phyloP scores from a whole-genome alignment of 805 yeast genomes.

The Spencermartinsiella europaea region DNA sequence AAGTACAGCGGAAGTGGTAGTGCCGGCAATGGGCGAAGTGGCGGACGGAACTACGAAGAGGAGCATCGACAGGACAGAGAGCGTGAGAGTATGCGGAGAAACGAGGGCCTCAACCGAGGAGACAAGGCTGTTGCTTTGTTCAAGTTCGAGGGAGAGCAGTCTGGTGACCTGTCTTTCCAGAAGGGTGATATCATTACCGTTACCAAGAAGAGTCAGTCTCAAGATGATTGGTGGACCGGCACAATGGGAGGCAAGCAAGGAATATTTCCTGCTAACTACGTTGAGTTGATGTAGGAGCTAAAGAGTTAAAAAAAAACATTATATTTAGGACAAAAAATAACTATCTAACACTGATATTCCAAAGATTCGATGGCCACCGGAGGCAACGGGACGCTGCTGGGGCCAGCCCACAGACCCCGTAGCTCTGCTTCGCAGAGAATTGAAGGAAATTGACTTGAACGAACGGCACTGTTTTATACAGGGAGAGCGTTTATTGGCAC shows the following conservation, averaged over 20 bases:
- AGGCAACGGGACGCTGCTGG: no score
- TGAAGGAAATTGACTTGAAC: no score
- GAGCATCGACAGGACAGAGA: constrained; percentile 10
- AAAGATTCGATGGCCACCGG: neutral
- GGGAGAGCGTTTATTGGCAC: no score
- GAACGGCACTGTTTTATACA: no score
- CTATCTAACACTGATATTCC: neutral
- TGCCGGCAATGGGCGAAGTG: constrained; percentile 4
- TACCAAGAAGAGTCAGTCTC: constrained; percentile 76
- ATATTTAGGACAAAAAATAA: neutral
- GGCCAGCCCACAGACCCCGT: no score
- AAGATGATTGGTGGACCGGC: constrained; percentile 99
- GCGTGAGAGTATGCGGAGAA: constrained; percentile 11
- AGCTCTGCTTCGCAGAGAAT: no score
- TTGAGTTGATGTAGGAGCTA: constrained; percentile 54
- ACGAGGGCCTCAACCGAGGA: constrained; percentile 29
- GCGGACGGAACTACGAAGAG: constrained; percentile 11
- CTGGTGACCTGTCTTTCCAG: constrained; percentile 87
- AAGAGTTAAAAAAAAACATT: neutral
- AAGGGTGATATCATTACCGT: constrained; percentile 93
- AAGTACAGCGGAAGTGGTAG: constrained; percentile 26
- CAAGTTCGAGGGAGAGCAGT: constrained; percentile 85
- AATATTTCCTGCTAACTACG: constrained; percentile 96
- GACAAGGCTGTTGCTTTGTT: constrained; percentile 87
- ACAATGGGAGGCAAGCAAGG: constrained; percentile 78